phyloP scores from a whole-genome alignment of 306 rosid genomes.

The Notholithocarpus densiflorus region DNA sequence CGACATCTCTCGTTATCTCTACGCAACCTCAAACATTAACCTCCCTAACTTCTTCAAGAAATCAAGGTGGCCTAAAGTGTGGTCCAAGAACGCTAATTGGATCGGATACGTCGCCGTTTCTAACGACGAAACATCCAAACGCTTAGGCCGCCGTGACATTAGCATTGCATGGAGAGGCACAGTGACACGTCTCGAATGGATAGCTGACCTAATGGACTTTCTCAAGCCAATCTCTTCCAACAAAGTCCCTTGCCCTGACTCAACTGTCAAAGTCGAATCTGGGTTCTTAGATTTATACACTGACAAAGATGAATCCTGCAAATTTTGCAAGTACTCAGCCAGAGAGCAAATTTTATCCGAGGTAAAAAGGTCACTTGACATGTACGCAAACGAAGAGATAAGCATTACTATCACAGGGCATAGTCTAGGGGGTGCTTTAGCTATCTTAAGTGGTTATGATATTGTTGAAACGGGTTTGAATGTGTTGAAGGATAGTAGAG shows the following conservation, averaged over 20 bases:
- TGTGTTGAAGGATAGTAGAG: constrained; percentile 30
- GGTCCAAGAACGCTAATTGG: constrained; percentile 86
- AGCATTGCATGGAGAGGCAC: constrained; percentile 77
- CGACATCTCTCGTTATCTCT: constrained; percentile 62
- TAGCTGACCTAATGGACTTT: constrained; percentile 61
- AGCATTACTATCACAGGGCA: constrained; percentile 82
- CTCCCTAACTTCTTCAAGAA: constrained; percentile 68
- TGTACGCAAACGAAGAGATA: constrained; percentile 45
- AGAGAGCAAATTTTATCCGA: constrained; percentile 68
- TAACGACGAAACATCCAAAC: constrained; percentile 34
- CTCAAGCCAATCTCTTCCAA: constrained; percentile 43
- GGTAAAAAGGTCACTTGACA: constrained; percentile 47
- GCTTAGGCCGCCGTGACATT: constrained; percentile 68
- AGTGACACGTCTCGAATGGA: constrained; percentile 68
- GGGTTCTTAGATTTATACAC: constrained; percentile 83
- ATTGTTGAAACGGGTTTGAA: constrained; percentile 61
- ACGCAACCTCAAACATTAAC: constrained; percentile 63
- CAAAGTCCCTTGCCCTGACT: constrained; percentile 56
- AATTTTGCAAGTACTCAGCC: constrained; percentile 59
- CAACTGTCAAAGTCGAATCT: constrained; percentile 53
- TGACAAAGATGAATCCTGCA: constrained; percentile 50
- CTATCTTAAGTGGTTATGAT: constrained; percentile 63
- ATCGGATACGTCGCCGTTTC: constrained; percentile 83
- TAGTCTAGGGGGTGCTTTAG: constrained; percentile 77
- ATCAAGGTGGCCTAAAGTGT: constrained; percentile 72